These are phyloP conservation scores for Prunus yedoensis DNA, from an alignment of 331 rosid genomes.

Conservation along the genomic window DNA sequence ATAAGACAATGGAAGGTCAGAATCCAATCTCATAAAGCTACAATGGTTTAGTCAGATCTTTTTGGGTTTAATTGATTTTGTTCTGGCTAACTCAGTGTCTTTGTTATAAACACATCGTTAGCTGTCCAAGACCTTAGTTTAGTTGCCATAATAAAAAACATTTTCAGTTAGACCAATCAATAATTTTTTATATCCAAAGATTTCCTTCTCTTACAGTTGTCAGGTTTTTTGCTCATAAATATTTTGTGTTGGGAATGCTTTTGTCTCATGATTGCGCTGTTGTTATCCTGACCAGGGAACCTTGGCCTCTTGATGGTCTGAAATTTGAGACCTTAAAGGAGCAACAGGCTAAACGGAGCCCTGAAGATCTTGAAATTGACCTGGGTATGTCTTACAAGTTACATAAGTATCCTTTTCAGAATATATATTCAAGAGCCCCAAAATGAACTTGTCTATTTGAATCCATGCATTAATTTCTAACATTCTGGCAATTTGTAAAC, in stretches of 20 bases:
- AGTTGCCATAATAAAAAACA: neutral
- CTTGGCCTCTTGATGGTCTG: slow-evolving; percentile 90
- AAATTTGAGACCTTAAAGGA: slow-evolving; percentile 76
- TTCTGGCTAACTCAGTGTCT: neutral
- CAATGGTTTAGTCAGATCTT: neutral
- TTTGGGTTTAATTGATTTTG: neutral
- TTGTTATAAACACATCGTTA: neutral
- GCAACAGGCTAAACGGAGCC: slow-evolving; percentile 64
- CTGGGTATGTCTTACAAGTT: slow-evolving; percentile 45
- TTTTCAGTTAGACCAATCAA: neutral
- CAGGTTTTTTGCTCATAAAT: neutral
- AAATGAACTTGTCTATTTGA: neutral
- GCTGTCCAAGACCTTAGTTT: neutral
- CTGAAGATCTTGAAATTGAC: slow-evolving; percentile 82
- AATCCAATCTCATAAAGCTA: neutral
- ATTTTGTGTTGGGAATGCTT: neutral
- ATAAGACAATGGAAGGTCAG: neutral
- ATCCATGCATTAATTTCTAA: neutral
- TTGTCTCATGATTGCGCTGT: neutral
- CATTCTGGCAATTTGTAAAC: neutral
- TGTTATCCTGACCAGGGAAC: slow-evolving; percentile 47
- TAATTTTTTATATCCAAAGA: neutral
- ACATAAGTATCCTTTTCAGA: neutral
- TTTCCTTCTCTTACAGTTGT: neutral
- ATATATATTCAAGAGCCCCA: slow-evolving; percentile 2